Percentiles rank a stretch among this genome's conserved stretches.
Conservation (phyloP, 805 yeast genomes). For the Nakazawaea anatomiae region DNA sequence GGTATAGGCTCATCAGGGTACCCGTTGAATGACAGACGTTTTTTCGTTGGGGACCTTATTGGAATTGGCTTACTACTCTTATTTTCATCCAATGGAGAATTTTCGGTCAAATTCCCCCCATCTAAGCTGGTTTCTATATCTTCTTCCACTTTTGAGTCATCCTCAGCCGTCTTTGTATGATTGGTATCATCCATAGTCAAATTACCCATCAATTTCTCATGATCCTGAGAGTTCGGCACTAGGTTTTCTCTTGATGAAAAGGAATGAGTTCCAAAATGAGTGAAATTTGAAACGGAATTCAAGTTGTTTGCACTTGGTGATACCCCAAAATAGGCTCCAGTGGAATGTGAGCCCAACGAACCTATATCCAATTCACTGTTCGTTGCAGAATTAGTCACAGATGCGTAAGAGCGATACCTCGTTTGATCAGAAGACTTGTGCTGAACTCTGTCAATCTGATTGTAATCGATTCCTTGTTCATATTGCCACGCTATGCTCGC, state of each 20-base stretch:
- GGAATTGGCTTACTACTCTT: constrained; percentile 1
- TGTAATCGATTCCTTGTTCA: constrained; percentile 8
- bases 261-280: constrained; percentile 2
- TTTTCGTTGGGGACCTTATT: background rate
- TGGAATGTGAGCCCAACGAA: constrained; percentile 11
- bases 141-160: constrained; percentile 6
- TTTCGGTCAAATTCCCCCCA: too few species aligned
- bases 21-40: constrained; percentile 7
- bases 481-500: constrained; percentile 36
- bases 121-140: too few species aligned
- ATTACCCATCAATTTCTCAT: background rate
- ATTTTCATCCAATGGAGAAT: constrained; percentile 7
- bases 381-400: constrained; percentile 2
- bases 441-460: background rate
- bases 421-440: constrained; percentile 1
- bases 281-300: background rate
- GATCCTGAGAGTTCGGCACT: background rate
- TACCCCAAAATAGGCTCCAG: constrained; percentile 7
- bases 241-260: constrained; percentile 6
- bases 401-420: background rate
- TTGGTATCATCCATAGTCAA: constrained; percentile 1
- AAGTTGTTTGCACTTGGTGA: background rate
- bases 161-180: background rate
- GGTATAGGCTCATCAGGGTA: constrained; percentile 9
- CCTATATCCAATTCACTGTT: constrained; percentile 11